Evolutionary conservation across 2,329 filamentous ascomycete genomes (phyloP), one percentile per base, ranked within the genome.

Genomic region (Apiospora koreana): DNA sequence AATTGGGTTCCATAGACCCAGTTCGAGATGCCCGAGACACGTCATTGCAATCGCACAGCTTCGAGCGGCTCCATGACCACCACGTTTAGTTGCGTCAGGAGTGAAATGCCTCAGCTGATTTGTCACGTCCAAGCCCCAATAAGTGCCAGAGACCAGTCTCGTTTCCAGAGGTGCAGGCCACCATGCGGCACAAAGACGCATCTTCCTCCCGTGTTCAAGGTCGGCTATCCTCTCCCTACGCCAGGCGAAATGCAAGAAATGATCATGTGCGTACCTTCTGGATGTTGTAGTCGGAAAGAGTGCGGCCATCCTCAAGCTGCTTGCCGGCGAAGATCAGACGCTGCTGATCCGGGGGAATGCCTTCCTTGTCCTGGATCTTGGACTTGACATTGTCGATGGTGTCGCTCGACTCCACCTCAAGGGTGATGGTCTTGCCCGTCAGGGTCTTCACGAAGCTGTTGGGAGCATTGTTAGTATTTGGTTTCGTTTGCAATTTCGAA

Each of bases 331-430:
- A 98, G 88, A 98, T 98, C 88, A 98, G 86, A 83, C 95, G 95
- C 90, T 98, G 95, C 86, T 98, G 95, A 87, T 98, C 95, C 77
- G 95, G 95, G 80, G 95, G 95, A 79, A 98, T 98, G 80, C 95
- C 95, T 89, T 98, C 95, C 93, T 98, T 98, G 88, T 98, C 95
- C 89, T 98, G 95, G 86, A 98, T 98, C 93, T 98, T 98, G 88
- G 92, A 92, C 92, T 98, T 98, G 87, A 98, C 95, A 91, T 98
- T 98, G 92, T 98, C 95, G 89, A 98, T 98, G 81, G 95, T 98
- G 87, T 98, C 95, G 83, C 91, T 94, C 82, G 94, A 97, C 92
- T 98, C 95, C 85, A 98, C 95, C 92, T 98, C 95, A 81, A 98
- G 93, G 87, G 96, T 98, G 90, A 98, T 98, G 86, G 95, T 98